Base-by-base conservation (phyloP, 129 eudicot genomes). In the Sambucus nigra region DNA sequence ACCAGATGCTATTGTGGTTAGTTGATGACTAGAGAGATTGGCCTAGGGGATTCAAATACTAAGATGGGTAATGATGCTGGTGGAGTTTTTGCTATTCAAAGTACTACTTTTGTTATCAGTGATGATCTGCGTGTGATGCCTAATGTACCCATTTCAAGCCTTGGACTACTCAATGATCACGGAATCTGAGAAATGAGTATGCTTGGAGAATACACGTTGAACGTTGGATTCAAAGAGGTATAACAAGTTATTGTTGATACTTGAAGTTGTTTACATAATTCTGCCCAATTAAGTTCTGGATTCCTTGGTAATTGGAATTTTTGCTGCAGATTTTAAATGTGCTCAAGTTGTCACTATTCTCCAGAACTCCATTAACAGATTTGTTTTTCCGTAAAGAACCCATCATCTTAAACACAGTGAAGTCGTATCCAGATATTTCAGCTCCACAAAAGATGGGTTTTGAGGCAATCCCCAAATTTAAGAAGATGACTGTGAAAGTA, bases 51-150 rank as follows among this genome's bases (percentile, higher is more conserved):
- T 11, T 10, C 4, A 13, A 39, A 22, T 0, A 14, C 41, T 5
- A 0, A 0, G 4, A 10, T 2, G 4, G 38, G 12, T 67, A 32
- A 44, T 14, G 48, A 22, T 38, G 16, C 2, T 28, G 22, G 21
- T 25, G 57, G 68, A 25, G 76, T 60, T 24, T 76, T 66, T 70
- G 63, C 59, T n/a, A 8, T 20, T 25, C 18, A 66, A 0, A 10
- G 21, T 9, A 0, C 27, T 17, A 20, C 66, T 48, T 69, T 69
- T 59, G 17, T 58, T 4, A 14, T 64, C 52, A 53, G 50, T 0
- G 68, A 72, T 59, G 64, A 65, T 65, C 64, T 66, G 3, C 40
- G 45, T 25, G 63, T 60, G 14, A 25, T 35, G 39, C 73, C 75
- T 13, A 50, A 66, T 25, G 6, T 1, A 14, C 5, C 52, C 0